Evolutionary conservation across 1,284 basidiomycete genomes (phyloP), one percentile per base, ranked within the genome.

Genomic region (Caloboletus firmus): DNA sequence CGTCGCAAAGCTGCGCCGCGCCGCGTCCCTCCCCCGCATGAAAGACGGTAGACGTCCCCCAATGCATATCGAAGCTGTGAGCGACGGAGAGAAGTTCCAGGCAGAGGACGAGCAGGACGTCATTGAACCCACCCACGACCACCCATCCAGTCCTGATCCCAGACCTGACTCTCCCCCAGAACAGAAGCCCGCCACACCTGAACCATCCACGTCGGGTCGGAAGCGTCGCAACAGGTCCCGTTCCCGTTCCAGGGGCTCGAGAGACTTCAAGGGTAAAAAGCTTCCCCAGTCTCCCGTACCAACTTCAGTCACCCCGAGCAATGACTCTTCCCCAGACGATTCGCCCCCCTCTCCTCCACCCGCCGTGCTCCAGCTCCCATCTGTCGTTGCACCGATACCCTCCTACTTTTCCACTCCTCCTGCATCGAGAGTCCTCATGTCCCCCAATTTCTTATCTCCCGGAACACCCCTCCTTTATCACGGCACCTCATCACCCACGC

Each of bases 1-100:
- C n/a, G 86, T 95, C 56, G 91, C 91, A 51, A 92, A 87, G 74
- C 82, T 95, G 60, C 93, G 91, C 73, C 84, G 93, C 62, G 92
- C 93, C 36, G 91, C 92, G 45, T 94, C 92, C 20, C 74, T 95
- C 28, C 93, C 93, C 35, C 82, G 93, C 52, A 90, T 90, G 81
- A 91, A 92, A 68, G 88, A 93, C 69, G 92, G 91, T 2, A 76
- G 91, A 47, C 79, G 93, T 45, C 89, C 89, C 1, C 86, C 87
- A 43, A 90, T 91, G 87, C 89, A 89, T 62, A 79, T 81, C 59
- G 87, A 90, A 61, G 85, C 82, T 20, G 80, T 89, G 47, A 89
- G 86, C 64, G 89, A 91, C 66, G 86, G 88, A 13, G 89, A 91
- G 69, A 82, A 79, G 63, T 75, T 74, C 37, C 75, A 74, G 35